Percentiles rank a stretch among this genome's conserved stretches.
These are phyloP conservation scores for Pseudomonodictys pantanalensis DNA, from an alignment of 495 filamentous ascomycete species.

Conservation along the genomic window DNA sequence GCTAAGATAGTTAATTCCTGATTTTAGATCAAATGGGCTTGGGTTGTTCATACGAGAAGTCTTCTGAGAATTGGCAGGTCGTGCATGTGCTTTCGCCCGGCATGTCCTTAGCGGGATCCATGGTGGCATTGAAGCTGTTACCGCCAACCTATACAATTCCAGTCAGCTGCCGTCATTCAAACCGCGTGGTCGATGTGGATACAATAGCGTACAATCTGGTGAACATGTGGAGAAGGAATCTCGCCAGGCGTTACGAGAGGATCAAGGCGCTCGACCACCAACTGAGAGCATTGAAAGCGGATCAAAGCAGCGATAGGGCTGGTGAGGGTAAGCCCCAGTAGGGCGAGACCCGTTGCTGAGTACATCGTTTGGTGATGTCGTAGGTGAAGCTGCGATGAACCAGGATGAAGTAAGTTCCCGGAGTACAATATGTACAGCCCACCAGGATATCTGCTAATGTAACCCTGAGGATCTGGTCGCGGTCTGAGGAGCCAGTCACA, in stretches of 20 bases:
- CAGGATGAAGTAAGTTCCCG: too few relatives aligned
- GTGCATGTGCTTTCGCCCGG: constrained; percentile 10
- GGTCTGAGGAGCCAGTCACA: too few relatives aligned
- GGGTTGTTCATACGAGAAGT: background rate
- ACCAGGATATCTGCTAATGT: too few relatives aligned
- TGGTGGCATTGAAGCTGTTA: constrained; percentile 6
- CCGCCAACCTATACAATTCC: background rate
- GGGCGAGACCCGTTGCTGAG: background rate
- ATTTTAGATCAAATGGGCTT: background rate
- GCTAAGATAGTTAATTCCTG: background rate
- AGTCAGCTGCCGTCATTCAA: background rate
- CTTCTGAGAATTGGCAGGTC: constrained; percentile 7
- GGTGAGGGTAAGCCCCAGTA: constrained; percentile 3
- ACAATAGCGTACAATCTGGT: too few relatives aligned
- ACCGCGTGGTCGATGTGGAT: too few relatives aligned
- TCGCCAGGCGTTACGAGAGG: constrained; percentile 8
- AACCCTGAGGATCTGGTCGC: too few relatives aligned
- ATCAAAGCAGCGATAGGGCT: background rate
- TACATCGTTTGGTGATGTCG: background rate
- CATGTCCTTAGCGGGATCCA: constrained; percentile 8
- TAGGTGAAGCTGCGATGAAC: too few relatives aligned
- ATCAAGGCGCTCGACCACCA: constrained; percentile 13
- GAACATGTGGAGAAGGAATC: constrained; percentile 25
- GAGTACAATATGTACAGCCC: too few relatives aligned
- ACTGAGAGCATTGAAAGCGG: constrained; percentile 16